Evolutionary conservation across 2,329 filamentous ascomycete species (phyloP).

Genomic region (Colletotrichum nymphaeae): DNA sequence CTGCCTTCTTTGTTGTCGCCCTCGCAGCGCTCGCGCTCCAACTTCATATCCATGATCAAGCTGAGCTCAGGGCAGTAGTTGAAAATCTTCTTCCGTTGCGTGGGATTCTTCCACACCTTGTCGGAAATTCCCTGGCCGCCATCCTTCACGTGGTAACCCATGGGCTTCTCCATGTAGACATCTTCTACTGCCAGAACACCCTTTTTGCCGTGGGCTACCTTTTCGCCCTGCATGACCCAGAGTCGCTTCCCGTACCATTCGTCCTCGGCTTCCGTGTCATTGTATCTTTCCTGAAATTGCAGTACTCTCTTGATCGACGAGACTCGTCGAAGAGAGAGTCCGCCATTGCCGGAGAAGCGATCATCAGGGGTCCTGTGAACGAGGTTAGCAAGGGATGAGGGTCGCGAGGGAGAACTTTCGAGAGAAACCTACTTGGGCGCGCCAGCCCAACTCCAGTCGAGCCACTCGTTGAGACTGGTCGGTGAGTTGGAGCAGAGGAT

Average conservation of each 20-base stretch:
- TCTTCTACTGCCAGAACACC: constrained; percentile 62
- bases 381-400: constrained; percentile 7
- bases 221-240: constrained; percentile 58
- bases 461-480: constrained; percentile 63
- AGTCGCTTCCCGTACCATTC: constrained; percentile 66
- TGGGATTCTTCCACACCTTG: constrained; percentile 58
- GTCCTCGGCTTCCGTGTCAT: constrained; percentile 64
- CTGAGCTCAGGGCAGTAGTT: constrained; percentile 67
- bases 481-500: constrained; percentile 66
- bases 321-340: constrained; percentile 64
- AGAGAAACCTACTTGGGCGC: constrained; percentile 54
- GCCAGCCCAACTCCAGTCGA: constrained; percentile 66
- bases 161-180: constrained; percentile 59
- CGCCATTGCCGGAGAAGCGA: constrained; percentile 63
- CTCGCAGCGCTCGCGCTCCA: constrained; percentile 59
- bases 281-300: constrained; percentile 60
- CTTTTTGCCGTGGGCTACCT: constrained; percentile 55
- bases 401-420: not conserved
- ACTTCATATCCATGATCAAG: constrained; percentile 68
- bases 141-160: constrained; percentile 65
- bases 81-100: constrained; percentile 59
- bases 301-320: constrained; percentile 62
- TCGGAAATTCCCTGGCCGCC: constrained; percentile 54
- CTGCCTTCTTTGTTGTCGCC: constrained; percentile 46
- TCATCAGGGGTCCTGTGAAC: constrained; percentile 49